Percentiles rank a stretch among this genome's conserved stretches.
Evolutionary conservation across 345 rosid genomes (phyloP).

Genomic region (Hirschfeldia incana): DNA sequence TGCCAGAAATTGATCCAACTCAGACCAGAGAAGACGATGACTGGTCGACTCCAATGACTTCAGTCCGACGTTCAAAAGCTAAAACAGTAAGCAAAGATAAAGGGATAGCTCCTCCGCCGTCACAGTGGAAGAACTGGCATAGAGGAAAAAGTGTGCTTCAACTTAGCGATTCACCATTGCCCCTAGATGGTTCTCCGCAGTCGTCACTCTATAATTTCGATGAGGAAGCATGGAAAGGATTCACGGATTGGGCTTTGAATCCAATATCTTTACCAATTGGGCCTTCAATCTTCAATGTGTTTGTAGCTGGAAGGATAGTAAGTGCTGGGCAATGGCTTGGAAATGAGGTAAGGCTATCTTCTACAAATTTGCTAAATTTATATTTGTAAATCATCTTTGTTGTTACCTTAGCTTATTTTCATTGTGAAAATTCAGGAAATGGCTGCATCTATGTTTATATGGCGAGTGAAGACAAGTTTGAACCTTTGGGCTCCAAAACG

Average conservation of each 20-base stretch:
- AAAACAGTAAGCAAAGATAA: no score
- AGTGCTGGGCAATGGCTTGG: not conserved
- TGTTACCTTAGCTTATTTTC: not conserved
- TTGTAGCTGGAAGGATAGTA: not conserved
- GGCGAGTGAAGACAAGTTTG: not conserved
- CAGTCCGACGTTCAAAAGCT: no score
- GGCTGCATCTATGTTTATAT: not conserved
- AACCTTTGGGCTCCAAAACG: not conserved
- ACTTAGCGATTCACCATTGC: no score
- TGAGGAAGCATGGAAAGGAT: not conserved
- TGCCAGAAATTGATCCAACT: no score
- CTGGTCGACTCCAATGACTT: no score
- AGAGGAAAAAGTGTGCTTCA: no score
- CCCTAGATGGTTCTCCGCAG: no score
- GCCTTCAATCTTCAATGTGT: not conserved
- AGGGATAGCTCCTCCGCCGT: no score
- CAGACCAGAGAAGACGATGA: no score
- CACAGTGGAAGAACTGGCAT: no score
- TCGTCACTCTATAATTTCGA: no score
- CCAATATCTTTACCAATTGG: not conserved
- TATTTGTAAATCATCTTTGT: not conserved
- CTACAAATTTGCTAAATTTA: not conserved
- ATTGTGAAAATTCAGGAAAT: not conserved
- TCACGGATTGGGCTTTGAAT: not conserved
- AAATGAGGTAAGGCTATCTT: not conserved